Conservation (phyloP, 2,329 filamentous ascomycete genomes). For the Cladosporium sp. region DNA sequence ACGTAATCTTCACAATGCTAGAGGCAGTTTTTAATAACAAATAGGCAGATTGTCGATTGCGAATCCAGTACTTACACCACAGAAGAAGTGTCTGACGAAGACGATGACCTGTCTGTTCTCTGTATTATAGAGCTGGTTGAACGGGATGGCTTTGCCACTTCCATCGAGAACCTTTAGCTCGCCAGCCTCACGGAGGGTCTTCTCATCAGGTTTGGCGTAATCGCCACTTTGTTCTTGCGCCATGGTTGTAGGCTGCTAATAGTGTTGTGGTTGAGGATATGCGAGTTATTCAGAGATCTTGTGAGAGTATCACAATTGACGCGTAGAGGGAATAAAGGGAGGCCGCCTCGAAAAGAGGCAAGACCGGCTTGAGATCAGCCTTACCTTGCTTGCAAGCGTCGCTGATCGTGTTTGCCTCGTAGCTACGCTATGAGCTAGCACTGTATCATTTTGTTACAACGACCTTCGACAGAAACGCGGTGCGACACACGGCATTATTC, state of each 20-base stretch:
- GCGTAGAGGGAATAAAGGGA: not conserved
- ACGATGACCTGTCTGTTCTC: slow-evolving; percentile 29
- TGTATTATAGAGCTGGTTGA: slow-evolving; percentile 24
- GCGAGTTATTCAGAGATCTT: too few relatives aligned
- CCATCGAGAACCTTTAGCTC: slow-evolving; percentile 24
- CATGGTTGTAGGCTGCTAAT: not conserved
- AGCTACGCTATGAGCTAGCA: too few relatives aligned
- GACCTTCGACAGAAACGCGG: not conserved
- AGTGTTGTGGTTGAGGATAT: too few relatives aligned
- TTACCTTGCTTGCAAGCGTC: not conserved
- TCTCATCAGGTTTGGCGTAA: slow-evolving; percentile 3
- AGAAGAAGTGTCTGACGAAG: slow-evolving; percentile 40
- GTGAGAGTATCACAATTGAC: not conserved
- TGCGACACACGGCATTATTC: not conserved
- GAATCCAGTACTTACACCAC: slow-evolving; percentile 27
- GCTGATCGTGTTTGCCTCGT: not conserved
- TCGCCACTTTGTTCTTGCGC: slow-evolving; percentile 1
- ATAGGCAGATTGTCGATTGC: too few relatives aligned
- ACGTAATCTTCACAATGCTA: slow-evolving; percentile 34
- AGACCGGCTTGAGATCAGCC: not conserved
- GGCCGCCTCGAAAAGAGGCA: not conserved
- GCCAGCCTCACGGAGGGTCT: slow-evolving; percentile 20
- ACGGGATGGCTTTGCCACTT: slow-evolving; percentile 23
- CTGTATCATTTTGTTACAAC: not conserved
- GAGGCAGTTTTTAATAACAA: not conserved